Base-by-base conservation (phyloP, 495 filamentous ascomycete genomes). In the Penicillium argentinense region DNA sequence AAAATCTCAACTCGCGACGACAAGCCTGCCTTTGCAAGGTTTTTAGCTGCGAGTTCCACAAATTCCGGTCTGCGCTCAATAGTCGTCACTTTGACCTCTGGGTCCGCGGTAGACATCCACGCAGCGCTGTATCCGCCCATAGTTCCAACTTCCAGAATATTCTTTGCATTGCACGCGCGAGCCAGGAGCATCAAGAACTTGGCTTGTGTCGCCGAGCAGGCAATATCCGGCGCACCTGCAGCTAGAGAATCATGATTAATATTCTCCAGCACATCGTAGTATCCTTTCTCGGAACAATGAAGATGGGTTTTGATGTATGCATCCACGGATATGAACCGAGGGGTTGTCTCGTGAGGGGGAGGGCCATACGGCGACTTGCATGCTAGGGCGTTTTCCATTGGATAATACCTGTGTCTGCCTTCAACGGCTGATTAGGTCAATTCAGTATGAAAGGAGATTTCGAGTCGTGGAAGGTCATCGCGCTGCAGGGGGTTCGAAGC, bases 91-190 rank as follows among this genome's bases (percentile, higher is more conserved):
- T 22, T 36, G 1, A 18, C 21, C 33, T 36, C 33, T 5, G 5
- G 16, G n/a, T 18, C 21, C 3, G 33, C n/a, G 2, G 33, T 36
- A 5, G 33, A 14, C 9, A 36, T 19, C 33, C 33, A 36, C 12
- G 33, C 33, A 12, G 33, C 33, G 5, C 33, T 36, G 33, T 36
- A 36, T 4, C 33, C 33, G 17, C 39, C 39, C 25, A 42, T 7
- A 27, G 39, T 42, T 7, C 23, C 39, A 1, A 42, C 39, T 28
- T 42, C 39, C 3, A 42, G 24, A 23, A 42, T 28, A 2, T 14
- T 22, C 8, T 42, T 42, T 29, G 24, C 39, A 28, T 42, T 42
- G 39, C 39, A 42, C 39, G 28, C 28, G 23, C 39, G 39, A 24
- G 39, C 39, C 25, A 27, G 39, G 11, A 42, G 26, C 24, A 42